Base-by-base conservation (phyloP, 768 basidiomycete genomes). In the Neoboletus magnificus region DNA sequence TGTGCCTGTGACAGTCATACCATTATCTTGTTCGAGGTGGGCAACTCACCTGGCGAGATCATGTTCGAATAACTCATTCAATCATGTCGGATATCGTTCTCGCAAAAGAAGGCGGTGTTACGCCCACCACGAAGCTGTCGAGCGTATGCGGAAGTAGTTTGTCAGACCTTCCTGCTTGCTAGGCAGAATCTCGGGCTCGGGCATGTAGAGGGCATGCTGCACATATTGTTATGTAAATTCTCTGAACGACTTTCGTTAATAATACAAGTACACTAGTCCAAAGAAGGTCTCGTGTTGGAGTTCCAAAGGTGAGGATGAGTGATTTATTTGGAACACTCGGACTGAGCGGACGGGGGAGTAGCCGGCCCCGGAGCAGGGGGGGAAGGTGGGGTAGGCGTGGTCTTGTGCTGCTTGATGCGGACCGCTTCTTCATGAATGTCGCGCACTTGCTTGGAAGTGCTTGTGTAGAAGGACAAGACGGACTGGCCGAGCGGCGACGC, bases 391-490 rank as follows among this genome's bases (percentile, higher is more conserved):
- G 64, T 44, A 12, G 64, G 25, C 0, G 56, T 48, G 3, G 69
- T 54, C 65, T 88, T 86, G 61, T 89, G 80, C 52, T 76, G 80
- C 27, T 85, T 83, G 64, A 98, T 91, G 30, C 95, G 84, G 56
- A 79, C 76, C 2, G 95, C 95, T 73, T 98, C 95, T 66, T 94
- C 91, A 67, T 97, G 94, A 46, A 98, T 94, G 67, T 98, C 94
- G 20, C 81, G 65, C 27, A 92, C 86, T 71, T 95, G 91, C 76
- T 97, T 98, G 20, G 86, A 79, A 9, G 93, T 95, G 42, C 74
- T 73, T 15, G 95, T 96, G 77, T 97, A 98, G 77, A 97, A 98
- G 1, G 73, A 64, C 29, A 76, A 72, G 55, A 97, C 90, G 64
- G 82, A 85, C 74, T 86, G 81, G 12, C 93, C 94, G 23, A 86